Conservation (phyloP, 441 rosid species). For the Populus trichocarpa region DNA sequence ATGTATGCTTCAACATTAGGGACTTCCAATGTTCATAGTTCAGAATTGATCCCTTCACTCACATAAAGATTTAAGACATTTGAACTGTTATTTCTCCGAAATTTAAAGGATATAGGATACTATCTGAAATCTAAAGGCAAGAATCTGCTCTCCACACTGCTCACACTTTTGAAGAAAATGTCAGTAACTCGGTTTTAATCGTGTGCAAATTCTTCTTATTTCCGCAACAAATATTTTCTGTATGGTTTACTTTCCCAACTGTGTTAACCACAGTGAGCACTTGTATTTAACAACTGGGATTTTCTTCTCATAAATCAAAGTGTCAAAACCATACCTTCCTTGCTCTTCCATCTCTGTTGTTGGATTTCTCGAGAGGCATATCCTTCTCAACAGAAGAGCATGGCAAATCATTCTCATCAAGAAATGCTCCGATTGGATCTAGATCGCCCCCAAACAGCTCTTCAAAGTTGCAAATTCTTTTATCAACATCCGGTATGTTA, state of each 20-base stretch:
- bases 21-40: no score
- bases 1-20: constrained; percentile 21
- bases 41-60: no score
- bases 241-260: background rate
- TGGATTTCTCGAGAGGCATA: constrained; percentile 32
- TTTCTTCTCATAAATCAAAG: background rate
- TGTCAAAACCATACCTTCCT: constrained; percentile 29
- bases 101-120: background rate
- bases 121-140: background rate
- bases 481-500: constrained; percentile 75
- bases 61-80: no score
- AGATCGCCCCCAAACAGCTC: constrained; percentile 69
- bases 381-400: constrained; percentile 34
- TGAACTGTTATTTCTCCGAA: background rate
- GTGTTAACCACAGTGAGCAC: background rate
- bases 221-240: background rate
- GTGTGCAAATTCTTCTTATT: background rate
- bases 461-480: constrained; percentile 69
- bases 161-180: background rate
- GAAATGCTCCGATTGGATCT: constrained; percentile 26
- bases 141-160: background rate
- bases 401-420: constrained; percentile 24
- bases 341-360: constrained; percentile 17
- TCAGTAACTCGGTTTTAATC: background rate
- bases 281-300: background rate